These are phyloP conservation scores for Quercus tomentella DNA, from an alignment of 331 rosid genomes.

Conservation along the genomic window DNA sequence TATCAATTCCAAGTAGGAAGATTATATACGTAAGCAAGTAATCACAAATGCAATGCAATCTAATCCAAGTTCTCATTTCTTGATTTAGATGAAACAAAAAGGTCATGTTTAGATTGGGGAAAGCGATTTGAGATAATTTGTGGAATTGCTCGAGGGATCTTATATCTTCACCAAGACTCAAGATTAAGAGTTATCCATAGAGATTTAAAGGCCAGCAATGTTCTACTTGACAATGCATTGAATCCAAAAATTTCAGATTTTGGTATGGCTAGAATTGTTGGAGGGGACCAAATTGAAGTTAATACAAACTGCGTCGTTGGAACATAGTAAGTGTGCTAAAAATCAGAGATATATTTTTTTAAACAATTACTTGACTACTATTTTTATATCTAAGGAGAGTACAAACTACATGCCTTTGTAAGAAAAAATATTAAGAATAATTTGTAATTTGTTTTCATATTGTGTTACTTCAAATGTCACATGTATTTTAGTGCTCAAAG, in stretches of 20 bases:
- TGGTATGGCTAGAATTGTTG: slow-evolving; percentile 73
- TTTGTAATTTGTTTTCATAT: no score
- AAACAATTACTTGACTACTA: no score
- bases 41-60: no score
- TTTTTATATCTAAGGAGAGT: no score
- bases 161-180: slow-evolving; percentile 74
- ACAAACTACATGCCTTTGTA: no score
- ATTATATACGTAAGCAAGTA: no score
- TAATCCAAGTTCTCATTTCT: background rate
- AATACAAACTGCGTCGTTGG: no score
- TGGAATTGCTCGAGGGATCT: slow-evolving; percentile 62
- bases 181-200: slow-evolving; percentile 61
- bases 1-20: no score
- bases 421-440: no score
- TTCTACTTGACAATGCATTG: slow-evolving; percentile 42
- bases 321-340: slow-evolving; percentile 29
- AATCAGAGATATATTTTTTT: no score
- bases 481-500: no score
- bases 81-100: slow-evolving; percentile 36
- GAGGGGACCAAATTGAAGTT: slow-evolving; percentile 28
- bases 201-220: slow-evolving; percentile 57
- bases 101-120: slow-evolving; percentile 35
- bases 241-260: slow-evolving; percentile 74
- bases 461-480: no score
- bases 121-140: slow-evolving; percentile 45